These are phyloP conservation scores for Apiotrichum gamsii DNA, from an alignment of 1,284 basidiomycete species.

Conservation along the genomic window DNA sequence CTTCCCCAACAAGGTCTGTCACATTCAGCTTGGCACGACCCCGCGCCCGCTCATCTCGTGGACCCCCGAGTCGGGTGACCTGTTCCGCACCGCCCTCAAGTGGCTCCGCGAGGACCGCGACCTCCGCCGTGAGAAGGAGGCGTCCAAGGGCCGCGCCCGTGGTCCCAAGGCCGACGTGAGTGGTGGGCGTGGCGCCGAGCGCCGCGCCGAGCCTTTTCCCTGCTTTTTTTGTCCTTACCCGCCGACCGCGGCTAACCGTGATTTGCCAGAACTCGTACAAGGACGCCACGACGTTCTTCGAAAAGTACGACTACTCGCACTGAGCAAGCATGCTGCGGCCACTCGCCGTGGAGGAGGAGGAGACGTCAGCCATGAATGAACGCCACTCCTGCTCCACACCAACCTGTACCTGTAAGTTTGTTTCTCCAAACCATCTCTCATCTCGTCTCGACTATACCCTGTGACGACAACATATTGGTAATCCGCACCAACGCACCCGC, in stretches of 20 bases:
- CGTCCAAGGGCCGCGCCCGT: constrained; percentile 55
- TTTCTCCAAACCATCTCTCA: too few species aligned
- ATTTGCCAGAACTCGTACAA: constrained; percentile 5
- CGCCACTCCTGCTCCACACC: too few species aligned
- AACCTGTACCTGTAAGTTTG: background rate
- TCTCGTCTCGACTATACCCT: too few species aligned
- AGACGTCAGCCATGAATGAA: too few species aligned
- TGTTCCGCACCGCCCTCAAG: constrained; percentile 68
- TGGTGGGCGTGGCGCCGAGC: too few species aligned
- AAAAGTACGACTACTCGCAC: constrained; percentile 59
- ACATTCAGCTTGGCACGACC: constrained; percentile 71
- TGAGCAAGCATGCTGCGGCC: too few species aligned
- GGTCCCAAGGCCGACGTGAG: constrained; percentile 63
- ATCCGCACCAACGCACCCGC: constrained; percentile 19
- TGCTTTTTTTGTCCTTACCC: background rate
- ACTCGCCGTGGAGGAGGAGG: too few species aligned
- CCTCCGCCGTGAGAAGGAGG: constrained; percentile 56
- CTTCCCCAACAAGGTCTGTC: constrained; percentile 84
- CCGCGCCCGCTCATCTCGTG: constrained; percentile 62
- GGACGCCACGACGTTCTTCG: constrained; percentile 83
- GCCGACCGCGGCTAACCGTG: too few species aligned
- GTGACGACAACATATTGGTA: constrained; percentile 26
- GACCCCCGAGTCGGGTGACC: constrained; percentile 52
- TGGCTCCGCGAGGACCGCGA: constrained; percentile 82
- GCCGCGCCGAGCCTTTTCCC: too few species aligned